Evolutionary conservation across 805 yeast genomes (phyloP), one percentile per base, ranked within the genome.

Genomic region (Saccharomycopsis capsularis): DNA sequence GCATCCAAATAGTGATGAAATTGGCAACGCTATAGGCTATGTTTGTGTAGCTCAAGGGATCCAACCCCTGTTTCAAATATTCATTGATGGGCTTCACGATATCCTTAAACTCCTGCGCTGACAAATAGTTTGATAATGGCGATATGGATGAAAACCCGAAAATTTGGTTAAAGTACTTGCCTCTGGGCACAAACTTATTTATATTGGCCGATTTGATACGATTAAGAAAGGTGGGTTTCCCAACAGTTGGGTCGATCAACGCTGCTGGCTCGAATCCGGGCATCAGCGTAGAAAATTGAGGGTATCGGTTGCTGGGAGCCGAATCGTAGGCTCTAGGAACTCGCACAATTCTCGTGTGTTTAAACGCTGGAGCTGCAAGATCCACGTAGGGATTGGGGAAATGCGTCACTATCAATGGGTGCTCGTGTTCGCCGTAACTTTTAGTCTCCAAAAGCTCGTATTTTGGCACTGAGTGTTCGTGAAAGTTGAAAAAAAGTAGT

Each of bases 251-350:
- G n/a, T 56, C 59, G 2, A 44, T 23, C n/a, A 77, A 60, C 0
- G 85, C 85, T 2, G 82, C 87, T 2, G 81, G 77, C 56, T 83
- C 89, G 2, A 41, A 53, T 0, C 90, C 90, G 0, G 89, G 89
- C 0, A 71, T 54, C 6, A 52, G 60, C 0, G 61, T 60, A 6
- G 84, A 78, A 59, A 82, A 83, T 54, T 70, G 75, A 1, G 89
- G 88, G 18, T 69, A 66, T 29, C 64, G 34, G 51, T 71, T 43
- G 13, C 24, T 36, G 1, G 25, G 24, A 18, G 34, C 32, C 4
- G 22, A 18, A 22, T 72, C 65, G 48, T 71, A 77, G 1, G 68
- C 50, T 52, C 89, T 61, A 3, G 91, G 88, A 2, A 83, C 68
- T 46, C 90, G 60, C 3, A 83, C 81, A n/a, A 84, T 69, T 51